Evolutionary conservation across 1,284 basidiomycete genomes (phyloP).

Genomic region (Pyrrhoderma lamaoense): DNA sequence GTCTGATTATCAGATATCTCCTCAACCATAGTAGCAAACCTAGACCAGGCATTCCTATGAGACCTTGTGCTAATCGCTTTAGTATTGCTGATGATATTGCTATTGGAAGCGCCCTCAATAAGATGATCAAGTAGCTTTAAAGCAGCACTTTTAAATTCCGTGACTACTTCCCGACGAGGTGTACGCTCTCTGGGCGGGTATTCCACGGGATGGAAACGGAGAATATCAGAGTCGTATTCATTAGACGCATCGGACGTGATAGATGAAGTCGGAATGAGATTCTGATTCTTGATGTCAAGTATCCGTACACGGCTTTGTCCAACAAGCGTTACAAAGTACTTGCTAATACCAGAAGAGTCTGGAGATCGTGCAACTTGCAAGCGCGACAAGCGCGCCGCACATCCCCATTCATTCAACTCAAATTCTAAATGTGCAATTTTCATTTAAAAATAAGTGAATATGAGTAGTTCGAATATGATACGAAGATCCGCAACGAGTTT

Average conservation of each 20-base stretch:
- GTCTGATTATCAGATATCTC: slow-evolving; percentile 53
- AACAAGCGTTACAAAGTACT: slow-evolving; percentile 58
- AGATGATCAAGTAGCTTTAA: slow-evolving; percentile 59
- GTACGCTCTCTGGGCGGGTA: slow-evolving; percentile 37
- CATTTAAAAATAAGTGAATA: slow-evolving; percentile 32
- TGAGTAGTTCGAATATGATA: too few species aligned
- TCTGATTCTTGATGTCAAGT: too few species aligned
- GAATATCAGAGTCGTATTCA: slow-evolving; percentile 21
- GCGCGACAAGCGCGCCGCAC: slow-evolving; percentile 52
- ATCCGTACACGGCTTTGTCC: slow-evolving; percentile 53
- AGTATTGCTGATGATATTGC: neutral
- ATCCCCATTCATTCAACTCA: slow-evolving; percentile 35
- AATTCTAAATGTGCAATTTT: slow-evolving; percentile 25
- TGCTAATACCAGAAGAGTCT: slow-evolving; percentile 36
- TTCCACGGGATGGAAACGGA: slow-evolving; percentile 39
- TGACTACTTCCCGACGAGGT: slow-evolving; percentile 47
- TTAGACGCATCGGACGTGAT: neutral
- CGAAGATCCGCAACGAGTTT: too few species aligned
- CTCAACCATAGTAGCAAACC: slow-evolving; percentile 56
- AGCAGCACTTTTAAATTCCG: slow-evolving; percentile 61
- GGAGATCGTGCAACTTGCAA: slow-evolving; percentile 44
- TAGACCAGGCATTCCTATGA: slow-evolving; percentile 54
- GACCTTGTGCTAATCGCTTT: slow-evolving; percentile 22
- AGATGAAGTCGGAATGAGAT: too few species aligned
- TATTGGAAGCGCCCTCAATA: slow-evolving; percentile 30